These are phyloP conservation scores for Chlamydomonas incerta DNA, from an alignment of 139 green algal genomes.

Conservation along the genomic window DNA sequence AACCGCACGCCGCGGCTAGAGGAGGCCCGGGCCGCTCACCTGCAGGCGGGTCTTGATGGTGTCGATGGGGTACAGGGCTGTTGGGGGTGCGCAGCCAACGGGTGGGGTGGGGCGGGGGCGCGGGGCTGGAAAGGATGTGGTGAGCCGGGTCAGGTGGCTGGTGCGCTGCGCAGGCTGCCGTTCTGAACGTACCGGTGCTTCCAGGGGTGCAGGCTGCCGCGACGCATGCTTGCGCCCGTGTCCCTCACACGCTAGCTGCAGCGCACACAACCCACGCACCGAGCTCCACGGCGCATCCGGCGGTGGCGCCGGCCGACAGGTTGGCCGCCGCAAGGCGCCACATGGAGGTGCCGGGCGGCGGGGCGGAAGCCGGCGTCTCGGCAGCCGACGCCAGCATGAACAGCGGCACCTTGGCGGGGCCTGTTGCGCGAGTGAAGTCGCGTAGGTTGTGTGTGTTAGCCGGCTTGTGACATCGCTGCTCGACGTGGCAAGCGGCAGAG, in stretches of 20 bases:
- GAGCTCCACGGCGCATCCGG: conserved; percentile 87
- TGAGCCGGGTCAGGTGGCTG: no score
- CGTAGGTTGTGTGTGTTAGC: neutral
- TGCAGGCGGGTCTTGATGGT: conserved; percentile 98
- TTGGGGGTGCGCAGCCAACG: neutral
- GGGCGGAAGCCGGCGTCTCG: neutral
- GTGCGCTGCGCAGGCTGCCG: no score
- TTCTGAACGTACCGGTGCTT: no score
- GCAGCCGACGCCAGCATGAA: conserved; percentile 51
- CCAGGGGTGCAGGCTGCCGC: no score
- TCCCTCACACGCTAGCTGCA: neutral
- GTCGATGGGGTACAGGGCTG: conserved; percentile 97
- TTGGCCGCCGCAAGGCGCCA: conserved; percentile 82
- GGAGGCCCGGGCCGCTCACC: no score
- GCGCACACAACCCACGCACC: conserved; percentile 52
- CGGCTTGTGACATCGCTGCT: no score
- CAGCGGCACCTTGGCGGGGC: conserved; percentile 17
- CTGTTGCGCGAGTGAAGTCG: neutral
- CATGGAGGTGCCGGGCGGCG: neutral
- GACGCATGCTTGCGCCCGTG: no score
- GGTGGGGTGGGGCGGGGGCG: neutral
- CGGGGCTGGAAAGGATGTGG: neutral
- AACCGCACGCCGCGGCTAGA: no score
- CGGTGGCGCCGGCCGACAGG: conserved; percentile 84
- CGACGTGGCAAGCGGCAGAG: neutral